These are phyloP conservation scores for Lentinus brumalis DNA, from an alignment of 768 basidiomycete genomes.

Conservation along the genomic window DNA sequence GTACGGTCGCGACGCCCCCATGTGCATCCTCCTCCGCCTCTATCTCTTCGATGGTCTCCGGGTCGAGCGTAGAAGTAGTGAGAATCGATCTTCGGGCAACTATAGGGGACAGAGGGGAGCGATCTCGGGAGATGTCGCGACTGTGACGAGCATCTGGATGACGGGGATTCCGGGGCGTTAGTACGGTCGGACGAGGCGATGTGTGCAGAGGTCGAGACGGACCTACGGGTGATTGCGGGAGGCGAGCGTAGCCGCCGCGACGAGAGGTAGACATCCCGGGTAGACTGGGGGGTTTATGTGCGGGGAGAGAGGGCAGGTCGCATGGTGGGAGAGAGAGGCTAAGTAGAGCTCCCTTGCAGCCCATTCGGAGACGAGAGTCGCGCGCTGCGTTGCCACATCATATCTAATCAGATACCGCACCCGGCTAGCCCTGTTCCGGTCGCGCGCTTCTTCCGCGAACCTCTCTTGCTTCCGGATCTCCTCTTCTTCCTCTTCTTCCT, in stretches of 20 bases:
- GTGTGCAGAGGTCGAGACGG: neutral
- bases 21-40: slow-evolving; percentile 26
- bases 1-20: slow-evolving; percentile 25
- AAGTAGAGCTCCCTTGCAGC: neutral
- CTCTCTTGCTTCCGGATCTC: no score
- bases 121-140: slow-evolving; percentile 1
- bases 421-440: no score
- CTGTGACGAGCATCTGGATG: neutral
- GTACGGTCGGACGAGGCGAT: neutral
- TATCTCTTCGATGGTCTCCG: slow-evolving; percentile 16
- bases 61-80: slow-evolving; percentile 10
- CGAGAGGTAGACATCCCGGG: neutral
- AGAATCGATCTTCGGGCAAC: slow-evolving; percentile 8
- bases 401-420: neutral
- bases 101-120: slow-evolving; percentile 7
- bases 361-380: neutral
- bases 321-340: neutral
- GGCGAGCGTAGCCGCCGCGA: neutral
- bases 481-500: no score
- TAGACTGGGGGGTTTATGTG: neutral
- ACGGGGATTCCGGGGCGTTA: neutral
- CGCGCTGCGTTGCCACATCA: neutral
- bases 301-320: neutral
- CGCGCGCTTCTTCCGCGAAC: no score
- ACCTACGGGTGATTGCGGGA: neutral